Evolutionary conservation across 768 basidiomycete species (phyloP), one percentile per base, ranked within the genome.

Genomic region (Fibroporia radiculosa): DNA sequence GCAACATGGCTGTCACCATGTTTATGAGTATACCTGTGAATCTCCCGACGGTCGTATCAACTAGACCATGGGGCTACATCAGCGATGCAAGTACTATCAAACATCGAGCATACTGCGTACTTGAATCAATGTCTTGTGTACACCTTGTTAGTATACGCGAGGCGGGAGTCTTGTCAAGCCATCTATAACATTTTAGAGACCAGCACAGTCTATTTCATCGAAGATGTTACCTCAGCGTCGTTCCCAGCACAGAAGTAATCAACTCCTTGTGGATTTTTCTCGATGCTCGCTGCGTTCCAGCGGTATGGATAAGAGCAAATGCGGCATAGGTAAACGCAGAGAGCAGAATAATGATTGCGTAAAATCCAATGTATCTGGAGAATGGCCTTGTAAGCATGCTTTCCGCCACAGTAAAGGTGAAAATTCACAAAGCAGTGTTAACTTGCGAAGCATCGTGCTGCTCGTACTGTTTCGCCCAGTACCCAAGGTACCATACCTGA

Each of bases 111-210:
- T 22, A 24, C 3, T n/a, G 39, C 58, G 24, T 42, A 63, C 63
- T 44, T 8, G 62, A 56, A 23, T 62, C 63, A 20, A 85, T 80
- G 56, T 86, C 84, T 45, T 82, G 77, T 2, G 83, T 84, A 59
- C 77, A 78, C 40, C 83, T 70, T 24, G 79, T 64, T 36, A 84
- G 76, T 42, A 88, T 74, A 5, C 84, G 74, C 4, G 74, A 72
- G 0, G 67, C 65, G 2, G 75, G 75, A 4, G 72, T 74, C 8
- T 60, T 70, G 48, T 78, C 76, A 6, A 77, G 62, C 70, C 72
- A 77, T 44, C 75, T 71, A 23, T 1, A 36, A 16, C n/a, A 44
- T 25, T 22, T 20, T 22, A 33, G 28, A 11, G 40, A 10, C 12
- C 2, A 23, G 7, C 38, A 6, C 11, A 8, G 25, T 3, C 36